phyloP scores from a whole-genome alignment of 257 asterid species.

The Dorcoceras hygrometricum region DNA sequence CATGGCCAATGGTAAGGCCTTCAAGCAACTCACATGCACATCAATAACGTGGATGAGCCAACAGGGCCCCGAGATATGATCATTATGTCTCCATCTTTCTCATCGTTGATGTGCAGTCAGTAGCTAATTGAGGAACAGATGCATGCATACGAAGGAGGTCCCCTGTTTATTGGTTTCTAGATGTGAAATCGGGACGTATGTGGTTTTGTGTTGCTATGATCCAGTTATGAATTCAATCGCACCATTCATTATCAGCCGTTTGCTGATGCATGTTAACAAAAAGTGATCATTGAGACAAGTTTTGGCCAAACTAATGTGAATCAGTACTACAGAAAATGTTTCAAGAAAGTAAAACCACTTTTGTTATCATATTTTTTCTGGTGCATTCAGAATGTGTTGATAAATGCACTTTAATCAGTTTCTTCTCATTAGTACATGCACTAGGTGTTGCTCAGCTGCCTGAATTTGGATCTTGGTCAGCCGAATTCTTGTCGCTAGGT shows the following conservation, averaged over 20 bases:
- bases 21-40: conserved; percentile 23
- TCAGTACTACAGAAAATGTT: neutral
- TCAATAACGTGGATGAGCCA: conserved; percentile 19
- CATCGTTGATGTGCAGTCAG: conserved; percentile 15
- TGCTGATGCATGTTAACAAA: no score
- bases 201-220: conserved; percentile 21
- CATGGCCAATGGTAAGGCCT: conserved; percentile 1
- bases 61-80: conserved; percentile 33
- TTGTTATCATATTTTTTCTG: neutral
- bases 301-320: neutral
- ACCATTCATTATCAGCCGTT: conserved; percentile 35
- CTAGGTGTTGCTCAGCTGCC: conserved; percentile 47
- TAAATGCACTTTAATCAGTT: no score
- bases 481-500: conserved; percentile 93
- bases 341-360: neutral
- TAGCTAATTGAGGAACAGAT: conserved; percentile 21
- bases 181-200: conserved; percentile 27
- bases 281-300: no score
- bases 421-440: conserved; percentile 10
- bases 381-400: neutral
- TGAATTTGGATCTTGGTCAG: conserved; percentile 76
- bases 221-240: conserved; percentile 25
- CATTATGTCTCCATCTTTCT: conserved; percentile 20
- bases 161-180: conserved; percentile 26
- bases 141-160: conserved; percentile 26